A percentile compares a stretch with the other conserved stretches of the same genome.
Conservation (phyloP, 257 asterid genomes). For the Gentiana dahurica region DNA sequence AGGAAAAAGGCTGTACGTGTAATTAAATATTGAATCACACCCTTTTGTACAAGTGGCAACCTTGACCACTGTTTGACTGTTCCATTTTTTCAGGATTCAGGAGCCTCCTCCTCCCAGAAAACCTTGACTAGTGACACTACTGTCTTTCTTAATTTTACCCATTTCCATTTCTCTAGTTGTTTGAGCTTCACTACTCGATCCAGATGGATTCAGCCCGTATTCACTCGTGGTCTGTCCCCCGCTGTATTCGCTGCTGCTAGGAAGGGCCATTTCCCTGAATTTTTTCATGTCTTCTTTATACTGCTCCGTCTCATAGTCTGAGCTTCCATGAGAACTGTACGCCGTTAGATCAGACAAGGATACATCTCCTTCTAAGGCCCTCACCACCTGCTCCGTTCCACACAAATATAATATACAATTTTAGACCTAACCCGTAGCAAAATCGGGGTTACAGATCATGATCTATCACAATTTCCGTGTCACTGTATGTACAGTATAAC, state of each 20-base stretch:
- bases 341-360: conserved; percentile 56
- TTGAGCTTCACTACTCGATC: conserved; percentile 74
- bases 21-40: too few species aligned
- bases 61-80: not conserved
- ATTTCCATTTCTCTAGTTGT: conserved; percentile 57
- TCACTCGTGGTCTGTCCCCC: conserved; percentile 40
- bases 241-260: conserved; percentile 22
- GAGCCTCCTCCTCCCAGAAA: not conserved
- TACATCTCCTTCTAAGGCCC: conserved; percentile 85
- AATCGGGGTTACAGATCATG: too few species aligned
- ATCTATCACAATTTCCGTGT: not conserved
- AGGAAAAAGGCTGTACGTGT: too few species aligned
- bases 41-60: conserved; percentile 4
- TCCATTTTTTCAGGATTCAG: not conserved
- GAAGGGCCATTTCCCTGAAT: conserved; percentile 26
- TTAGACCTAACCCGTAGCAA: too few species aligned
- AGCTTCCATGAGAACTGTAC: conserved; percentile 69
- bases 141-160: conserved; percentile 35
- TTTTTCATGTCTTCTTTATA: conserved; percentile 74
- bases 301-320: conserved; percentile 60
- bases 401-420: not conserved
- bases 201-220: conserved; percentile 67
- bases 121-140: conserved; percentile 24
- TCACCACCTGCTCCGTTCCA: conserved; percentile 52
- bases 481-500: too few species aligned